Conservation (phyloP, 805 yeast genomes). For the Tetrapisispora iriomotensis region DNA sequence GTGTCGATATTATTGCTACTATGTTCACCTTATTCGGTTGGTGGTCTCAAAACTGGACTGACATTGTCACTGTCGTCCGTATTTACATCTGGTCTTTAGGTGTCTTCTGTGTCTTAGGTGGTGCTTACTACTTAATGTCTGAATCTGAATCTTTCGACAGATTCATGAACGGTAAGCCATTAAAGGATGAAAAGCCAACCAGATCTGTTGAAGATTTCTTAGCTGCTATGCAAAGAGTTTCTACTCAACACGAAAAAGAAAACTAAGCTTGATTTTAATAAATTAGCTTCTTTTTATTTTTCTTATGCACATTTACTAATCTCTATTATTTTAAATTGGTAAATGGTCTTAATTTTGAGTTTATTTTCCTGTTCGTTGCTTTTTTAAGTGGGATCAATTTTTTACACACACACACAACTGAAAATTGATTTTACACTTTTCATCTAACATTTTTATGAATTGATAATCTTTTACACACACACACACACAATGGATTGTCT, state of each 20-base stretch:
- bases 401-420: constrained; percentile 4
- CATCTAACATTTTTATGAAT: neutral
- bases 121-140: constrained; percentile 91
- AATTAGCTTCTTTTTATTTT: neutral
- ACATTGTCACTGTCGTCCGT: constrained; percentile 88
- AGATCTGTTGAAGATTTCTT: constrained; percentile 78
- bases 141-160: constrained; percentile 69
- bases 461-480: constrained; percentile 1
- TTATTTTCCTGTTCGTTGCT: neutral
- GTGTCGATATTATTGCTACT: constrained; percentile 86
- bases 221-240: constrained; percentile 80
- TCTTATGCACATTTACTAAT: constrained; percentile 1
- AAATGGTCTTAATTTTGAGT: neutral
- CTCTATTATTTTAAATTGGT: neutral
- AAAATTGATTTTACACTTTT: neutral
- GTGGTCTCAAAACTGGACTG: constrained; percentile 98
- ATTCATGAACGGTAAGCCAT: constrained; percentile 73
- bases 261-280: constrained; percentile 31
- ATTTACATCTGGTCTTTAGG: constrained; percentile 95
- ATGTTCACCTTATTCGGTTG: constrained; percentile 90
- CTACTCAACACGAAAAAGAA: constrained; percentile 82
- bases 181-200: constrained; percentile 43
- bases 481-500: neutral
- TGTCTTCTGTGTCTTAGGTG: constrained; percentile 92
- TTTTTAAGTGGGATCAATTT: neutral